A percentile compares a stretch with the other conserved stretches of the same genome.
phyloP scores from a whole-genome alignment of 352 stramenopile genomes.

The Pythium dissimile region DNA sequence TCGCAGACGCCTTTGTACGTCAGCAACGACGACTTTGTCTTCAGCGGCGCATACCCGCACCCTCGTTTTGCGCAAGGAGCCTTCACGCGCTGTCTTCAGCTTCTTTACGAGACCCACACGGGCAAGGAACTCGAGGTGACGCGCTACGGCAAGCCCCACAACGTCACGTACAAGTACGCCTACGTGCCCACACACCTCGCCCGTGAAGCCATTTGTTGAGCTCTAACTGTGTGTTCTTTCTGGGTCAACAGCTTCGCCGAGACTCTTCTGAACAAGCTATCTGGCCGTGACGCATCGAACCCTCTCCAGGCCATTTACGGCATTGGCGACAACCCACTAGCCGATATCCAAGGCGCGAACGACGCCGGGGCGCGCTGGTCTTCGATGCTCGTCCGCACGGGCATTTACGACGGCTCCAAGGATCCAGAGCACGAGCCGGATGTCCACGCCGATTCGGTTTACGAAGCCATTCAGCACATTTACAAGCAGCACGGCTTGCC shows the following conservation, averaged over 20 bases:
- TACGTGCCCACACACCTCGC: not conserved
- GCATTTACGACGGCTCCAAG: conserved; percentile 71
- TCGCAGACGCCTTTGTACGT: conserved; percentile 78
- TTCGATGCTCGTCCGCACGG: conserved; percentile 84
- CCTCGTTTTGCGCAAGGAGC: conserved; percentile 84
- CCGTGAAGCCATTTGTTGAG: not conserved
- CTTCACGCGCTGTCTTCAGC: conserved; percentile 72
- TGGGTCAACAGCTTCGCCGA: conserved; percentile 72
- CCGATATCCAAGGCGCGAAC: conserved; percentile 88
- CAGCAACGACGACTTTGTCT: conserved; percentile 89
- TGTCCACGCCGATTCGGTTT: conserved; percentile 55
- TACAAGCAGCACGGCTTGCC: conserved; percentile 54
- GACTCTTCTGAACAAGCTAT: conserved; percentile 57
- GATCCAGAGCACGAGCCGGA: conserved; percentile 64
- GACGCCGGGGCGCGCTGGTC: conserved; percentile 77
- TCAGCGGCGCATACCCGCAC: conserved; percentile 76
- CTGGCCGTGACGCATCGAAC: conserved; percentile 30
- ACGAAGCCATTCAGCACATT: conserved; percentile 77
- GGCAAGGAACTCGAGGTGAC: conserved; percentile 63
- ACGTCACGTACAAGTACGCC: conserved; percentile 80
- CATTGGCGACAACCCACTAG: conserved; percentile 86
- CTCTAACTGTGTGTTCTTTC: too few relatives aligned
- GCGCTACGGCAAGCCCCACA: conserved; percentile 83
- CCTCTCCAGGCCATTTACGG: conserved; percentile 74
- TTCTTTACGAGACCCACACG: conserved; percentile 70